Conservation (phyloP, 2,329 filamentous ascomycete species). For the Penicillium crustosum region DNA sequence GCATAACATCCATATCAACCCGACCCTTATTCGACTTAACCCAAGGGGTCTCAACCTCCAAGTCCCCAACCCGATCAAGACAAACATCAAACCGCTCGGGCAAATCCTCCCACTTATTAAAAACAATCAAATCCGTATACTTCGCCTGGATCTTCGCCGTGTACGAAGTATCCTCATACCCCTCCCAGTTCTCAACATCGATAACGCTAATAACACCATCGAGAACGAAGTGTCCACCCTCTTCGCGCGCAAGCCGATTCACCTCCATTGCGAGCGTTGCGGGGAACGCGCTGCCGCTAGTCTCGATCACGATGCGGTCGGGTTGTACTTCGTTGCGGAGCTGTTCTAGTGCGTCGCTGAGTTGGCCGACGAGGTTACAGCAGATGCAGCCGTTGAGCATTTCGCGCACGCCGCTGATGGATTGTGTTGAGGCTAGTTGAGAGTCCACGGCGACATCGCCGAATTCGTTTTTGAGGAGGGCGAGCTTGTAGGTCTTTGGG, state of each 20-base stretch:
- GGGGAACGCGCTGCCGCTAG: constrained; percentile 81
- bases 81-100: constrained; percentile 75
- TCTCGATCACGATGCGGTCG: constrained; percentile 92
- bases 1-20: constrained; percentile 75
- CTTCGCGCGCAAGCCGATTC: constrained; percentile 70
- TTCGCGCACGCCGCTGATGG: constrained; percentile 87
- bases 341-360: constrained; percentile 75
- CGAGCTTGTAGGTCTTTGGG: constrained; percentile 81
- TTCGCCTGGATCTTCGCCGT: constrained; percentile 84
- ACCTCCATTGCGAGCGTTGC: constrained; percentile 89
- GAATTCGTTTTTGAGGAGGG: constrained; percentile 97
- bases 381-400: constrained; percentile 97
- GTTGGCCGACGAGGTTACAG: constrained; percentile 94
- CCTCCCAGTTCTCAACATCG: constrained; percentile 92
- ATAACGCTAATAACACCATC: constrained; percentile 89
- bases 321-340: constrained; percentile 63
- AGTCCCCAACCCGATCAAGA: constrained; percentile 73
- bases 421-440: constrained; percentile 76
- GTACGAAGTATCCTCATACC: constrained; percentile 87
- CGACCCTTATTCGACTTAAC: constrained; percentile 81
- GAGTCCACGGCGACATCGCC: constrained; percentile 93
- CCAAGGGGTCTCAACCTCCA: constrained; percentile 77
- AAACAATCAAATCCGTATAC: constrained; percentile 86
- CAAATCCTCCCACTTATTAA: constrained; percentile 88
- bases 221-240: constrained; percentile 63